Evolutionary conservation across 768 basidiomycete genomes (phyloP).

Genomic region (Tulasnella sp.): DNA sequence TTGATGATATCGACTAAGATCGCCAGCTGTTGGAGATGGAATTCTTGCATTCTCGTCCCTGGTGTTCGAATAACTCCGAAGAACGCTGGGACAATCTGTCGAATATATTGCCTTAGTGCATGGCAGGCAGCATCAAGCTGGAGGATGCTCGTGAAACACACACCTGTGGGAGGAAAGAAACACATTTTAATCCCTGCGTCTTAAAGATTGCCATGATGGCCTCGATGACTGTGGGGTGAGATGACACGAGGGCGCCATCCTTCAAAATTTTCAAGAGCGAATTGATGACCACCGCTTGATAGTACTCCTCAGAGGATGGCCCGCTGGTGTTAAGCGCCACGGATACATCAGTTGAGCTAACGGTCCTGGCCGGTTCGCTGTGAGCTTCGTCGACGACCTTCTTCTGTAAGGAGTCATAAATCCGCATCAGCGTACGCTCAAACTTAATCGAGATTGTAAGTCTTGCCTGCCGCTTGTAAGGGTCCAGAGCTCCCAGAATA

Average conservation of each 20-base stretch:
- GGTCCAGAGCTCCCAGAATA: slow-evolving; percentile 91
- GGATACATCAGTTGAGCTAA: slow-evolving; percentile 31
- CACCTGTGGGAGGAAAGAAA: slow-evolving; percentile 89
- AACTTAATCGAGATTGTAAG: neutral
- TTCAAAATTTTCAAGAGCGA: slow-evolving; percentile 76
- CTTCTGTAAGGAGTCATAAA: slow-evolving; percentile 23
- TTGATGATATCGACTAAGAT: slow-evolving; percentile 94
- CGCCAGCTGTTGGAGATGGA: slow-evolving; percentile 89
- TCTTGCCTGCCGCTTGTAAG: slow-evolving; percentile 82
- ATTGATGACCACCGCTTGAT: slow-evolving; percentile 89
- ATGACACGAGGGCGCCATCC: slow-evolving; percentile 73
- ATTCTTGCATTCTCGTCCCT: slow-evolving; percentile 75
- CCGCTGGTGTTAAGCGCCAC: slow-evolving; percentile 29
- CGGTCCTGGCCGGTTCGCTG: slow-evolving; percentile 40
- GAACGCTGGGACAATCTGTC: slow-evolving; percentile 92
- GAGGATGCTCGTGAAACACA: slow-evolving; percentile 22
- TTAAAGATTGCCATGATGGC: slow-evolving; percentile 99
- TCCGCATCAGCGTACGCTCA: slow-evolving; percentile 5
- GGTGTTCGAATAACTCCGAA: slow-evolving; percentile 75
- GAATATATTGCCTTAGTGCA: no score
- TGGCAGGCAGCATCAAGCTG: no score
- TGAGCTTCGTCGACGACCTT: slow-evolving; percentile 47
- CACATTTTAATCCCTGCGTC: slow-evolving; percentile 93
- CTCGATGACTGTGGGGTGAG: slow-evolving; percentile 91
- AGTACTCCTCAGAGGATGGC: slow-evolving; percentile 83